Evolutionary conservation across 1,284 basidiomycete species (phyloP), one percentile per base, ranked within the genome.

Genomic region (Leccinum glutinopallens): DNA sequence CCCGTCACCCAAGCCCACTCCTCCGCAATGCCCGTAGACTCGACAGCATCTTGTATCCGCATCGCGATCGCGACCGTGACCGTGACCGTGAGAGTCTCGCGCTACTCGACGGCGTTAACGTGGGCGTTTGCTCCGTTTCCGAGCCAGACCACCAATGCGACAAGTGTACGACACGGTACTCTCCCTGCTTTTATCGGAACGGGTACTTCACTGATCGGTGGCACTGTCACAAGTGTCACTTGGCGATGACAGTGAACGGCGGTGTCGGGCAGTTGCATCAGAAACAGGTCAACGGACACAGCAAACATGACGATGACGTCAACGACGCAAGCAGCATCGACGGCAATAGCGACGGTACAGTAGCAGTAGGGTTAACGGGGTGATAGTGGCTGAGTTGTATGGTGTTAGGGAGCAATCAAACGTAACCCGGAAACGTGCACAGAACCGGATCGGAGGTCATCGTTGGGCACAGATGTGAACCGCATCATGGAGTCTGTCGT

Each of bases 1-100:
- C 80, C 83, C 0, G 78, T 87, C 6, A 81, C 83, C 7, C 86
- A 91, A 70, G 86, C 91, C 2, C 93, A 96, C 83, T 96, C 12
- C 83, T 96, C 49, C 90, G 94, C 63, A 96, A 96, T 77, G 94
- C 94, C 8, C 86, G 85, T 35, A 86, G 93, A 10, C 82, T 96
- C 19, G 94, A 96, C 75, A 79, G 80, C 32, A 81, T 92, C 58
- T 79, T 93, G 33, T 69, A 71, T 41, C 63, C 68, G 1, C 65
- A 69, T 35, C 71, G 68, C 25, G 33, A 58, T 10, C 56, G 56
- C 0, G 55, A 35, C 7, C 55, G 55, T 4, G 49, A 51, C 19
- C 49, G 49, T 22, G 49, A 51, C 19, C 49, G 49, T 51, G 53
- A 51, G 2, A 19, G 49, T 6, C 43, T 43, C 1, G 51, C 41